A percentile compares a stretch with the other conserved stretches of the same genome.
phyloP scores from a whole-genome alignment of 306 rosid genomes.

The Mucuna pruriens region DNA sequence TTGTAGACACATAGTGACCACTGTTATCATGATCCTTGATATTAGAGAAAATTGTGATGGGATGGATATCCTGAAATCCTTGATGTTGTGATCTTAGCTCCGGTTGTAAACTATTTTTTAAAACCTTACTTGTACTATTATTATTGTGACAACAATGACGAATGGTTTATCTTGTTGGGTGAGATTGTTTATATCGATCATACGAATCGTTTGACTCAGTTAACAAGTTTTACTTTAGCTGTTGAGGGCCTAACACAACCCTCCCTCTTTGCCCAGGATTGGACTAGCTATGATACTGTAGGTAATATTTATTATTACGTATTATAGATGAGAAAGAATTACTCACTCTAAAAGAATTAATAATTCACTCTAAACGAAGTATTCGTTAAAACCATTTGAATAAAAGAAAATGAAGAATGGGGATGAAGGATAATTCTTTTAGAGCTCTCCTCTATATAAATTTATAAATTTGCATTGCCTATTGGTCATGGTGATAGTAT shows the following conservation, averaged over 20 bases:
- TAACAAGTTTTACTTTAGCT: neutral
- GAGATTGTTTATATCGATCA: neutral
- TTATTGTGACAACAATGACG: neutral
- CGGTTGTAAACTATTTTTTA: neutral
- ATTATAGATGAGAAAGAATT: too few species aligned
- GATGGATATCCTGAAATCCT: neutral
- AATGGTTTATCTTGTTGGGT: too few species aligned
- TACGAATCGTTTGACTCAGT: neutral
- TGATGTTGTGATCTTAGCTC: neutral
- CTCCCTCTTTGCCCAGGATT: neutral
- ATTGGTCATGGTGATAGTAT: neutral
- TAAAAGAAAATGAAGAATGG: too few species aligned
- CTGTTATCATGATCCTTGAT: neutral
- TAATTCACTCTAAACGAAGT: too few species aligned
- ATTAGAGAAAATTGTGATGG: neutral
- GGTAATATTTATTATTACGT: too few species aligned
- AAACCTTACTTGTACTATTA: neutral
- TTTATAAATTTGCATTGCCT: neutral
- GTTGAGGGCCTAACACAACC: neutral
- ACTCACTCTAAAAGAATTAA: too few species aligned
- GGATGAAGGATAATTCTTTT: too few species aligned
- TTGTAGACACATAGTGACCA: neutral
- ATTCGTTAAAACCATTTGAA: too few species aligned
- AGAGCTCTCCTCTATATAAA: too few species aligned
- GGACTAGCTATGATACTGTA: neutral